Base-by-base conservation (phyloP, 805 yeast species). In the Yarrowia deformans region DNA sequence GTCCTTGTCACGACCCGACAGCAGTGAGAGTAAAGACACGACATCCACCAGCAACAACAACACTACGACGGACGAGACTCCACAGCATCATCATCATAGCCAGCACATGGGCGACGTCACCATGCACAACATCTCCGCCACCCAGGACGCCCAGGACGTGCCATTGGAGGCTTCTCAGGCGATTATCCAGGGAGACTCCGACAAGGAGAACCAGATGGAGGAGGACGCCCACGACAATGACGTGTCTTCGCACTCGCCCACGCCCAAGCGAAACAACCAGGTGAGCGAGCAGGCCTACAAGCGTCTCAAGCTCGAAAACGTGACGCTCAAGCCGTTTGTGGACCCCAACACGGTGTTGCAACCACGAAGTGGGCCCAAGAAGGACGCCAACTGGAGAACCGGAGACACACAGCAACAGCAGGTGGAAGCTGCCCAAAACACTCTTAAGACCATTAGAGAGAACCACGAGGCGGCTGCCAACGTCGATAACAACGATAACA, bases 211-310 rank as follows among this genome's bases (percentile, higher is more conserved):
- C 29, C 56, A 23, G 4, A 63, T 23, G 29, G 29, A 23, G 29
- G 29, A 23, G 29, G 29, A 23, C 4, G 29, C 2, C 3, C 8
- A 46, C 9, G 52, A 48, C 35, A 48, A 29, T 19, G 56, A 39
- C 37, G 23, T 35, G 18, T 63, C 56, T 2, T 16, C 68, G 5
- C 56, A 63, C 12, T 48, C 56, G n/a, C 68, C 68, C 19, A 63
- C 68, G 6, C 68, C 68, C 12, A 63, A 63, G 39, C 19, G 68
- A 63, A 63, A 48, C 48, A 48, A 49, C 48, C 68, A 63, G 39
- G 56, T 37, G 23, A 37, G 35, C 46, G 56, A 35, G 14, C 68
- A 63, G 50, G 68, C 68, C 2, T 29, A 46, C 18, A 63, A 63
- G 50, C 68, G 68, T 5, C 37, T 63, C n/a, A 63, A 63, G 56